Percentiles rank a stretch among this genome's conserved stretches.
These are phyloP conservation scores for Leptosphaerulina australis DNA, from an alignment of 2,329 filamentous ascomycete genomes.

Conservation along the genomic window DNA sequence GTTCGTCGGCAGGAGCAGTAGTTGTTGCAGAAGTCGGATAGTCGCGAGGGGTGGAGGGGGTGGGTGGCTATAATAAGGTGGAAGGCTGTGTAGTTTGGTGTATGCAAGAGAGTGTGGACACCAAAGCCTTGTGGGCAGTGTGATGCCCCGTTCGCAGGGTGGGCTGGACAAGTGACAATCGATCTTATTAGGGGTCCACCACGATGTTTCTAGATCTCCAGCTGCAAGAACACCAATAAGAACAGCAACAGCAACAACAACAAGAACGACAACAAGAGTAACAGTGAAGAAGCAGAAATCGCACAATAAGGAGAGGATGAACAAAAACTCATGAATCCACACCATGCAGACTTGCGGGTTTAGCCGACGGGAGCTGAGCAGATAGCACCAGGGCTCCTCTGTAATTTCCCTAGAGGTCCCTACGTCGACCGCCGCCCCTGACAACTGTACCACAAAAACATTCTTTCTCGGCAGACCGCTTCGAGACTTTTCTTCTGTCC, in stretches of 20 bases:
- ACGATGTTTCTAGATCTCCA: background rate
- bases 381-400: conserved; percentile 1
- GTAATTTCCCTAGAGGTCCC: conserved; percentile 16
- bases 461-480: conserved; percentile 1
- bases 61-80: background rate
- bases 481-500: conserved; percentile 1
- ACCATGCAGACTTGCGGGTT: conserved; percentile 2
- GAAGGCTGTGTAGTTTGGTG: background rate
- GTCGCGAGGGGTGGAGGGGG: background rate
- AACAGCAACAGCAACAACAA: conserved; percentile 1
- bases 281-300: background rate
- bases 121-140: conserved; percentile 8
- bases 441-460: conserved; percentile 15
- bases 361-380: conserved; percentile 11
- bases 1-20: background rate
- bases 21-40: background rate
- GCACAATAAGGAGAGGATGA: conserved; percentile 1
- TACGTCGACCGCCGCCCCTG: conserved; percentile 13
- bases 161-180: background rate
- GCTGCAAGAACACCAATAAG: background rate
- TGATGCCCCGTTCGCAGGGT: conserved; percentile 15
- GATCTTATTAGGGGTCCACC: conserved; percentile 3
- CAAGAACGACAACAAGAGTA: background rate
- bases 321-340: conserved; percentile 3
- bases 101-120: conserved; percentile 8